These are phyloP conservation scores for Leccinum sublutescens DNA, from an alignment of 768 basidiomycete species.

Conservation along the genomic window DNA sequence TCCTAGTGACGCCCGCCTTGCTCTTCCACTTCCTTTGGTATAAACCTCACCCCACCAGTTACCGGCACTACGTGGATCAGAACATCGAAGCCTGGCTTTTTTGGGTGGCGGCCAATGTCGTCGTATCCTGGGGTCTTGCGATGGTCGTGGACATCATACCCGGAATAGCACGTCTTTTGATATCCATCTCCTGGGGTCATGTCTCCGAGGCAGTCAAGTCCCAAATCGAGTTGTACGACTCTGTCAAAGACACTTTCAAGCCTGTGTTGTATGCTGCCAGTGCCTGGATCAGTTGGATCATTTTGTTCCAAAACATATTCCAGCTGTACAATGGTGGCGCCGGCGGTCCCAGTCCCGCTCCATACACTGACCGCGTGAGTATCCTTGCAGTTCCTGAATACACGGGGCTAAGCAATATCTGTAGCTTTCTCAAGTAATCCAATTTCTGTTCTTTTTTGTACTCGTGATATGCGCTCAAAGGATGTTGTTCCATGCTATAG, in stretches of 20 bases:
- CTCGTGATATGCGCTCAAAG: conserved; percentile 61
- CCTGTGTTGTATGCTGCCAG: conserved; percentile 72
- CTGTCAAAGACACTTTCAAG: conserved; percentile 67
- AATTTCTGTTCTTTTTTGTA: conserved; percentile 75
- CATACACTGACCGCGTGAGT: conserved; percentile 58
- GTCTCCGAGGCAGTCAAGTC: conserved; percentile 68
- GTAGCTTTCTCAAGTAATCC: conserved; percentile 59
- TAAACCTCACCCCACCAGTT: conserved; percentile 51
- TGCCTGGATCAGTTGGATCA: conserved; percentile 71
- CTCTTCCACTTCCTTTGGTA: conserved; percentile 73
- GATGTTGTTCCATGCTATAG: conserved; percentile 69
- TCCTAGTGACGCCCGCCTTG: conserved; percentile 61
- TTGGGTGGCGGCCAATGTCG: conserved; percentile 76
- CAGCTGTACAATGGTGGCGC: conserved; percentile 46
- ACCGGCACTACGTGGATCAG: conserved; percentile 58
- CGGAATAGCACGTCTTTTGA: conserved; percentile 46
- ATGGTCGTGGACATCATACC: conserved; percentile 70
- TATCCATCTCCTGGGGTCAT: conserved; percentile 70
- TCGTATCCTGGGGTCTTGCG: conserved; percentile 78
- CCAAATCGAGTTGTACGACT: conserved; percentile 65
- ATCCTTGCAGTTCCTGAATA: neutral
- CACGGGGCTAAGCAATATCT: conserved; percentile 1
- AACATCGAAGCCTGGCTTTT: conserved; percentile 78
- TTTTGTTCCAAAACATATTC: conserved; percentile 70
- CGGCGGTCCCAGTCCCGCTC: conserved; percentile 46